phyloP scores from a whole-genome alignment of 495 filamentous ascomycete genomes.

The Penicillium cataractarum region DNA sequence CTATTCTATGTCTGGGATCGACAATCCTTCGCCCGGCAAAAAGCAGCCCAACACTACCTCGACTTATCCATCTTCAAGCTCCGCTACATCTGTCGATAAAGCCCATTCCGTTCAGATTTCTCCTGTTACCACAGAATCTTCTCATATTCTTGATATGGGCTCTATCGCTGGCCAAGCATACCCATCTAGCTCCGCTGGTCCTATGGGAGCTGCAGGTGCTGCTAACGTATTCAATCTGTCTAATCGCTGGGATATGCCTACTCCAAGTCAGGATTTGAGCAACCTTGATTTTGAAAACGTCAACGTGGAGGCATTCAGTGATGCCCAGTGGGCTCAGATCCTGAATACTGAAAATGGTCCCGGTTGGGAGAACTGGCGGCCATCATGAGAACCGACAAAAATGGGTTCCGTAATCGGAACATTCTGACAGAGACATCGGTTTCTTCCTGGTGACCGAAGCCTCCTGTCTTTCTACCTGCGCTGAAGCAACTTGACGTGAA shows the following conservation, averaged over 20 bases:
- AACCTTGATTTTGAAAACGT: conserved; percentile 26
- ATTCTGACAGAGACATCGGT: neutral
- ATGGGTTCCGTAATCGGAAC: neutral
- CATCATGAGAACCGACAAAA: conserved; percentile 19
- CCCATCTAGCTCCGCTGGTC: conserved; percentile 12
- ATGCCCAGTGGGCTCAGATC: conserved; percentile 44
- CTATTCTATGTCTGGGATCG: conserved; percentile 32
- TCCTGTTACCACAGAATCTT: conserved; percentile 13
- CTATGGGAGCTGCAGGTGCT: conserved; percentile 15
- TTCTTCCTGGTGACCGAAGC: conserved; percentile 1
- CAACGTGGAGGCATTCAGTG: conserved; percentile 32
- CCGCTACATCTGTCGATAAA: conserved; percentile 23
- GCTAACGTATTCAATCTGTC: conserved; percentile 22
- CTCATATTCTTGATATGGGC: conserved; percentile 18
- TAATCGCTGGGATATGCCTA: conserved; percentile 33
- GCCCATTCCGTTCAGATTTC: conserved; percentile 22
- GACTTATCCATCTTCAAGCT: conserved; percentile 12
- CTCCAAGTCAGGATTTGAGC: conserved; percentile 15
- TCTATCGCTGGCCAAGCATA: conserved; percentile 21
- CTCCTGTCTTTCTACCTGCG: too few relatives aligned
- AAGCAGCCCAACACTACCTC: conserved; percentile 22
- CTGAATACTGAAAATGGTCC: conserved; percentile 19
- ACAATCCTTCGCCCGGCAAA: conserved; percentile 27
- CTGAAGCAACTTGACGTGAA: too few relatives aligned
- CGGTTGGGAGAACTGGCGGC: conserved; percentile 38